Evolutionary conservation across 257 asterid genomes (phyloP), one percentile per base, ranked within the genome.

Genomic region (Verbena officinalis): DNA sequence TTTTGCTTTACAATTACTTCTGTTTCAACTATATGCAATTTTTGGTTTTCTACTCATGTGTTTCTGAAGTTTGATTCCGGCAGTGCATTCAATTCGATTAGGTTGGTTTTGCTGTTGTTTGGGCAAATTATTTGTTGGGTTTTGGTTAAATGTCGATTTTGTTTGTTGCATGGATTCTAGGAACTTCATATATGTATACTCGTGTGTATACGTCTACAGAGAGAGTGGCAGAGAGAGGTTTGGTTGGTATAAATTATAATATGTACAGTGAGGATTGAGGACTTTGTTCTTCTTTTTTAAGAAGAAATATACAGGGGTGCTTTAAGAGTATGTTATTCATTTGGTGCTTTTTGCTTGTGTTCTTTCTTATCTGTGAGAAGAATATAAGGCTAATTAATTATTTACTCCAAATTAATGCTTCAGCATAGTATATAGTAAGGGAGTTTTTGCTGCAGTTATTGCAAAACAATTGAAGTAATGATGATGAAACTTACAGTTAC

Each of bases 111-210:
- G n/a, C 43, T 7, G 5, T 62, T 34, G 55, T 27, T 55, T 67
- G 27, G 20, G 10, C 33, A 15, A 23, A 22, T 50, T 15, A 2
- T 34, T 14, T 53, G 27, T 59, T 45, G 30, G 48, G 33, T 38
- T 54, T 40, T 51, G 24, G 16, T 69, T 12, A 4, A 61, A 27
- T 61, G 45, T 22, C 7, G 52, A 56, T 21, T 20, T 59, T 24
- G 10, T 15, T 5, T 13, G 57, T 51, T 22, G 50, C 42, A 3
- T 39, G 57, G 36, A 3, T 50, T 54, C 11, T 65, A 21, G 6
- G 13, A 9, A 6, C 1, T 45, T 15, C 46, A 9, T 21, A 0
- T 3, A 9, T 36, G 40, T 7, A 9, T 36, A 9, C 15, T 24
- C 45, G 12, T 62, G 55, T 46, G 45, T 36, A 9, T 36, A 7